A percentile compares a stretch with the other conserved stretches of the same genome.
Conservation (phyloP, 345 rosid genomes). For the Excoecaria agallocha region DNA sequence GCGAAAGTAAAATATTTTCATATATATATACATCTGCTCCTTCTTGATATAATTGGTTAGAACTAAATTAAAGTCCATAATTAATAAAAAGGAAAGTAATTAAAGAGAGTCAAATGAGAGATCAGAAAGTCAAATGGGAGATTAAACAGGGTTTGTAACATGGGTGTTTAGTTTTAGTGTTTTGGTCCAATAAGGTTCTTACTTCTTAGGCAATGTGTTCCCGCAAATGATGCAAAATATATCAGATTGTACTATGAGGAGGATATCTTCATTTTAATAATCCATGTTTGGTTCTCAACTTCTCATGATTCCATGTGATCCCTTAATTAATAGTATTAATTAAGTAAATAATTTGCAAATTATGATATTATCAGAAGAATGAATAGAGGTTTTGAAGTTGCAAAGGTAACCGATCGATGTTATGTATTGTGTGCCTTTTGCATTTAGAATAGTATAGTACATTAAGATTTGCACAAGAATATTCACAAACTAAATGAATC, state of each 20-base stretch:
- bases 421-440: neutral
- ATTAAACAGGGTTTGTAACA: slow-evolving; percentile 7
- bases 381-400: neutral
- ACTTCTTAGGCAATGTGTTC: slow-evolving; percentile 18
- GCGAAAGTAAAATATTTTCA: neutral
- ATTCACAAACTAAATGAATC: too few relatives aligned
- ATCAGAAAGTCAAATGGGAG: slow-evolving; percentile 34
- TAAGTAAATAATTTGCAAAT: slow-evolving; percentile 3
- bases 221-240: slow-evolving; percentile 23
- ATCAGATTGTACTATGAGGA: neutral
- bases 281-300: slow-evolving; percentile 16
- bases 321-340: neutral
- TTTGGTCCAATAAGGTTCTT: neutral
- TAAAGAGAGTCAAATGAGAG: slow-evolving; percentile 29
- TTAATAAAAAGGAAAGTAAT: neutral
- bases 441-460: neutral
- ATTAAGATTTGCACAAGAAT: slow-evolving; percentile 4
- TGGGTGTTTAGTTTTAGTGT: neutral
- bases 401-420: neutral
- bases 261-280: slow-evolving; percentile 16
- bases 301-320: slow-evolving; percentile 51
- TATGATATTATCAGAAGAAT: slow-evolving; percentile 1
- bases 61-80: neutral
- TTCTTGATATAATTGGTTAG: neutral
- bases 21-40: too few relatives aligned